Conservation (phyloP, 345 rosid genomes). For the Gossypium anomalum region DNA sequence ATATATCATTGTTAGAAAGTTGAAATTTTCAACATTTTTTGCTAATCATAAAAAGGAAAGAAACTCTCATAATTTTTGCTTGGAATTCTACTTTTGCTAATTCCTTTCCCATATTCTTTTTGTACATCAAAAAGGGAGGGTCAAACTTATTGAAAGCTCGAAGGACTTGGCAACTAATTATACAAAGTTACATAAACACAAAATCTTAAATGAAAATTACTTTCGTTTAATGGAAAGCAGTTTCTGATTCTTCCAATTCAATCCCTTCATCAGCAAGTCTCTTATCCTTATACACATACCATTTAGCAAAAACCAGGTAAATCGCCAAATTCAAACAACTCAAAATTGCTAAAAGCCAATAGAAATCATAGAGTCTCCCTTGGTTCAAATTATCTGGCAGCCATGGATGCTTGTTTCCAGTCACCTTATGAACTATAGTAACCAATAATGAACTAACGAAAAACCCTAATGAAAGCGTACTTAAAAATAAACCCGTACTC, state of each 20-base stretch:
- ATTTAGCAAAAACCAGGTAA: slow-evolving; percentile 54
- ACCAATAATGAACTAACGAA: slow-evolving; percentile 80
- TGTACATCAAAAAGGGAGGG: background rate
- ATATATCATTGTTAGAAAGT: background rate
- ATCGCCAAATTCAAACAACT: slow-evolving; percentile 54
- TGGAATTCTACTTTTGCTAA: background rate
- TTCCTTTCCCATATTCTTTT: slow-evolving; percentile 8
- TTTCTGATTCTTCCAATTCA: slow-evolving; percentile 54
- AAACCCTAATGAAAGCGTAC: slow-evolving; percentile 84
- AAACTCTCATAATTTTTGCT: background rate
- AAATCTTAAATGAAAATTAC: background rate
- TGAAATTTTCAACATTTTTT: background rate
- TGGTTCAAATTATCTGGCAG: slow-evolving; percentile 74
- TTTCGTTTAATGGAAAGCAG: slow-evolving; percentile 30
- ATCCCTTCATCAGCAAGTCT: slow-evolving; percentile 68
- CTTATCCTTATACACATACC: slow-evolving; percentile 96
- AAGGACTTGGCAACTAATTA: background rate
- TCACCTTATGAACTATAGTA: slow-evolving; percentile 61
- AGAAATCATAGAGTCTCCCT: slow-evolving; percentile 78
- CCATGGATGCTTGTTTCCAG: slow-evolving; percentile 56
- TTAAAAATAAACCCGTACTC: slow-evolving; percentile 85
- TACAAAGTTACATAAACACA: background rate
- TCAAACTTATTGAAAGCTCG: slow-evolving; percentile 4
- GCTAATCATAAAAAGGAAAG: background rate
- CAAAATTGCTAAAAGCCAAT: slow-evolving; percentile 72